phyloP scores from a whole-genome alignment of 805 yeast species.

The Schwanniomyces vanrijiae region DNA sequence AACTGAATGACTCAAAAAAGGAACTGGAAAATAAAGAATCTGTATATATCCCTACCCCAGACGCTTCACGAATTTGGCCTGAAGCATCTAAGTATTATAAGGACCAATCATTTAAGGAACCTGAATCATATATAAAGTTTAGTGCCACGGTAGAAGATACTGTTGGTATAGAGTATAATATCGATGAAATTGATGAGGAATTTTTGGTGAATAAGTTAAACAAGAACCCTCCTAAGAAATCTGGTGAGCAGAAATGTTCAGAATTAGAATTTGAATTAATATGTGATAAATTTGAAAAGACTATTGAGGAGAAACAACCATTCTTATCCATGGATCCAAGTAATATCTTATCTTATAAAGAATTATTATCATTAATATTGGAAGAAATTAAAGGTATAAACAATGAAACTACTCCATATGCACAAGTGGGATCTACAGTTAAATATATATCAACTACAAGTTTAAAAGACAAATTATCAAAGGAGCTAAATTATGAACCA shows the following conservation, averaged over 20 bases:
- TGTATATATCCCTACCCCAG: conserved; percentile 94
- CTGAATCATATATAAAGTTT: conserved; percentile 79
- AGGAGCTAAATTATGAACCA: conserved; percentile 53
- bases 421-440: conserved; percentile 26
- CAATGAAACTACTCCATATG: conserved; percentile 21
- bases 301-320: conserved; percentile 81
- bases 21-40: conserved; percentile 24
- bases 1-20: conserved; percentile 38
- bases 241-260: conserved; percentile 40
- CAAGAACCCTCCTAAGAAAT: conserved; percentile 28
- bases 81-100: conserved; percentile 73
- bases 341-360: conserved; percentile 69
- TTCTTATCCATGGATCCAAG: conserved; percentile 82
- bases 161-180: conserved; percentile 76
- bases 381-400: conserved; percentile 31
- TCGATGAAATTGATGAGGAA: conserved; percentile 86
- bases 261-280: conserved; percentile 87
- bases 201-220: conserved; percentile 50
- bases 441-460: conserved; percentile 51
- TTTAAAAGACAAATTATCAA: conserved; percentile 56
- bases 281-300: conserved; percentile 69
- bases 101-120: conserved; percentile 60
- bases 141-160: conserved; percentile 97
- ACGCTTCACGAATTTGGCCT: conserved; percentile 81
- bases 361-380: conserved; percentile 53